Percentiles rank a stretch among this genome's conserved stretches.
phyloP scores from a whole-genome alignment of 306 rosid genomes.

The Begonia fuchsioides region DNA sequence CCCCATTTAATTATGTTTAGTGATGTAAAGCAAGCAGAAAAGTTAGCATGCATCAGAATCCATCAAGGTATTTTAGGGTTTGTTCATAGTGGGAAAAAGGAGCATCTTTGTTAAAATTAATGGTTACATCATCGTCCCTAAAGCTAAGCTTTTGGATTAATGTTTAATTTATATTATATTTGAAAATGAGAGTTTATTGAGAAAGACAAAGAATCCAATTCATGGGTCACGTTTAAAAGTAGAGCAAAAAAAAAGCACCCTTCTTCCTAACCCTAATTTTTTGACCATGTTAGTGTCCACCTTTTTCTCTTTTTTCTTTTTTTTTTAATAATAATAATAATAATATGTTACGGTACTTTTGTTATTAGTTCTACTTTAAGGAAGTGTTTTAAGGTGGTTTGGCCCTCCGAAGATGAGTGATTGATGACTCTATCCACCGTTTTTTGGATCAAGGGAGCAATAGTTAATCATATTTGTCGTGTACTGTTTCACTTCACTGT shows the following conservation, averaged over 20 bases:
- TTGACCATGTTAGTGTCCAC: not conserved
- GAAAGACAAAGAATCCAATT: slow-evolving; percentile 2
- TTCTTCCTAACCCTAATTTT: not conserved
- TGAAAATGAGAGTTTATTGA: not conserved
- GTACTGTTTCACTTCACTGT: too few relatives aligned
- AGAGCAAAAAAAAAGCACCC: not conserved
- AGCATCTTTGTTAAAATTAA: not conserved
- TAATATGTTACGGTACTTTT: not conserved
- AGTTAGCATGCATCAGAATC: not conserved
- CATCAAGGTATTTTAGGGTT: not conserved
- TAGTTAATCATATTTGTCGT: too few relatives aligned
- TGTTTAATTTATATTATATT: too few relatives aligned
- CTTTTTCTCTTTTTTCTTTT: not conserved
- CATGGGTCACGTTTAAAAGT: not conserved
- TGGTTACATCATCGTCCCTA: too few relatives aligned
- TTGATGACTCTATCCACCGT: too few relatives aligned
- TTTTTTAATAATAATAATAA: not conserved
- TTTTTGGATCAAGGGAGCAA: too few relatives aligned
- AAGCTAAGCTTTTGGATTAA: too few relatives aligned
- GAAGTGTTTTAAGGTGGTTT: too few relatives aligned
- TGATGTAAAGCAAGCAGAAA: not conserved
- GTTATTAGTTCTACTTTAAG: too few relatives aligned
- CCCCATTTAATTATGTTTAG: not conserved
- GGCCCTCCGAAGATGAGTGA: too few relatives aligned
- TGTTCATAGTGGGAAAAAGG: not conserved